A percentile compares a stretch with the other conserved stretches of the same genome.
phyloP scores from a whole-genome alignment of 192 early-diverging fungal genomes.

The Jimgerdemannia flammicorona region DNA sequence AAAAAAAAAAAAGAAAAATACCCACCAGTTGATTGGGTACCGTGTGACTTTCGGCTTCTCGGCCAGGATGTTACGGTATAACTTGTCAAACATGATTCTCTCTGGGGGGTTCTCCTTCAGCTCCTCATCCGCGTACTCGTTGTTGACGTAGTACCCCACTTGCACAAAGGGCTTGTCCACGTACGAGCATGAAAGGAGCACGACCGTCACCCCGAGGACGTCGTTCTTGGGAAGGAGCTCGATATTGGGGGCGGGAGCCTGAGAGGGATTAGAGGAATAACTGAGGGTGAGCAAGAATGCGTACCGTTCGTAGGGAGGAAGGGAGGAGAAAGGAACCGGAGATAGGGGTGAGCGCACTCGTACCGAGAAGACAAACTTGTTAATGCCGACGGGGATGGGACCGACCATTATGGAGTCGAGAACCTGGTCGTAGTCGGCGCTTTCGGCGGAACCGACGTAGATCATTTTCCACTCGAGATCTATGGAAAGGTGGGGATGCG shows the following conservation, averaged over 20 bases:
- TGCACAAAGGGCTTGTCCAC: slow-evolving; percentile 90
- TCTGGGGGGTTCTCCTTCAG: slow-evolving; percentile 76
- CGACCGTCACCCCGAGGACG: slow-evolving; percentile 85
- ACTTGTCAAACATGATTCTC: slow-evolving; percentile 63
- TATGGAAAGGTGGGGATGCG: slow-evolving; percentile 22
- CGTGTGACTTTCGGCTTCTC: slow-evolving; percentile 92
- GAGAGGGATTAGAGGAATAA: slow-evolving; percentile 4
- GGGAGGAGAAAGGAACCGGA: neutral
- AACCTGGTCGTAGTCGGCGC: slow-evolving; percentile 82
- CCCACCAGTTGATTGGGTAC: slow-evolving; percentile 38
- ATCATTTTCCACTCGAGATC: slow-evolving; percentile 98
- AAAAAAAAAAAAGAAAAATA: neutral
- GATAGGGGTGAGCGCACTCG: neutral
- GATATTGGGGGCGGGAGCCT: slow-evolving; percentile 70
- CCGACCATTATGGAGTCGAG: slow-evolving; percentile 95
- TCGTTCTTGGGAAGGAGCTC: slow-evolving; percentile 76
- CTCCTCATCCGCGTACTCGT: slow-evolving; percentile 85
- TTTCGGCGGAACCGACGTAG: slow-evolving; percentile 90
- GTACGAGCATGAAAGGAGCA: slow-evolving; percentile 89
- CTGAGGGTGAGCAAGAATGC: neutral
- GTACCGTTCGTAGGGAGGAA: neutral
- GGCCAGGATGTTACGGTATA: slow-evolving; percentile 84
- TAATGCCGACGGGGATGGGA: slow-evolving; percentile 91
- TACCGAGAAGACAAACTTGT: slow-evolving; percentile 92
- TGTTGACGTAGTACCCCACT: slow-evolving; percentile 98